Conservation (phyloP, 1,139 yeast species). For the Kurtzmaniella quercitrusa region DNA sequence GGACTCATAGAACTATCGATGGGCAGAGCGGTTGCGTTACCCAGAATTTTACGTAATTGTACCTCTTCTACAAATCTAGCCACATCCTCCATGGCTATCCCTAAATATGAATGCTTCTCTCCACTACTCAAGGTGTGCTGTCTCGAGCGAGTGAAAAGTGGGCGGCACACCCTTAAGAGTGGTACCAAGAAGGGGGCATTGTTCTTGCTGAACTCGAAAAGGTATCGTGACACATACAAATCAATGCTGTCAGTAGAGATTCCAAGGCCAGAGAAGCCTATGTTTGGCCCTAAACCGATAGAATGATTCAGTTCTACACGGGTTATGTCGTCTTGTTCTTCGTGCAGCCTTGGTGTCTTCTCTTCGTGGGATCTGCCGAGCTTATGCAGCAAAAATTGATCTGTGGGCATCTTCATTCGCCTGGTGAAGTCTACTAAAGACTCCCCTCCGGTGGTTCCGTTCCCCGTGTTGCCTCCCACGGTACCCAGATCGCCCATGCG, state of each 20-base stretch:
- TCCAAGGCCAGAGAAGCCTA: slow-evolving; percentile 18
- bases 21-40: neutral
- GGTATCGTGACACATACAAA: slow-evolving; percentile 10
- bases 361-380: slow-evolving; percentile 1
- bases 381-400: slow-evolving; percentile 1
- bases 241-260: slow-evolving; percentile 11
- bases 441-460: neutral
- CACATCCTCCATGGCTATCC: slow-evolving; percentile 30
- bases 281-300: neutral
- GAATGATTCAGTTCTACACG: neutral
- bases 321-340: neutral
- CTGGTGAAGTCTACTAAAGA: slow-evolving; percentile 1
- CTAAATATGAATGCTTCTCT: slow-evolving; percentile 18
- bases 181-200: slow-evolving; percentile 22
- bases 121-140: slow-evolving; percentile 18
- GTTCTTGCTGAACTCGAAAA: slow-evolving; percentile 16
- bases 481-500: neutral
- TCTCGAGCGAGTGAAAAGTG: slow-evolving; percentile 22
- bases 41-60: slow-evolving; percentile 9
- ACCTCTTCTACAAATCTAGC: slow-evolving; percentile 23
- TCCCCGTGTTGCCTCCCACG: neutral
- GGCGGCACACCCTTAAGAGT: slow-evolving; percentile 17
- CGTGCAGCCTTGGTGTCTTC: neutral
- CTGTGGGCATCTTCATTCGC: neutral
- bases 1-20: neutral